phyloP scores from a whole-genome alignment of 1,139 yeast genomes.

The Pichia kudriavzevii region DNA sequence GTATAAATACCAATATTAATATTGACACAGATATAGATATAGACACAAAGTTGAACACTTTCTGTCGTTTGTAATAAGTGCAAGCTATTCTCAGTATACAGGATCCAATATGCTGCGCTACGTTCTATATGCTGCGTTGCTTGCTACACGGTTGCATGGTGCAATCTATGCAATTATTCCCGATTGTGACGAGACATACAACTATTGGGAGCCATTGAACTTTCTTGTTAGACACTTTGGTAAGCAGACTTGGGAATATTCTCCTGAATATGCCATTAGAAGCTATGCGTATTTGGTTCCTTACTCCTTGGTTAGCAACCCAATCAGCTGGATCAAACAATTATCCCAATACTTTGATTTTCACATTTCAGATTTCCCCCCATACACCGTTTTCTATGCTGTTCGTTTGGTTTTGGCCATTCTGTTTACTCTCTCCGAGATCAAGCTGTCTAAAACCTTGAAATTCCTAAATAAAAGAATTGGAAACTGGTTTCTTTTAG shows the following conservation, averaged over 20 bases:
- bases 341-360: conserved; percentile 4
- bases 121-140: conserved; percentile 13
- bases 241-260: conserved; percentile 94
- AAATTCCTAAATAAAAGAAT: conserved; percentile 31
- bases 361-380: conserved; percentile 22
- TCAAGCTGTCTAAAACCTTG: conserved; percentile 40
- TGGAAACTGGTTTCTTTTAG: conserved; percentile 53
- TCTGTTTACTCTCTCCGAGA: conserved; percentile 48
- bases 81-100: too few species aligned
- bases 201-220: conserved; percentile 92
- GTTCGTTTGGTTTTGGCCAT: conserved; percentile 49
- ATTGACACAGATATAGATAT: too few species aligned
- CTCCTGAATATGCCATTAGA: conserved; percentile 82
- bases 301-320: conserved; percentile 35
- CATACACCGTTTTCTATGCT: conserved; percentile 41
- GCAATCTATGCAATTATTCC: conserved; percentile 59
- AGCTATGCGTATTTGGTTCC: conserved; percentile 74
- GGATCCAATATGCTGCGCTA: conserved; percentile 5
- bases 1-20: too few species aligned
- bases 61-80: too few species aligned
- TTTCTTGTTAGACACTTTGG: conserved; percentile 75
- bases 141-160: conserved; percentile 37
- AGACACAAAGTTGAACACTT: too few species aligned
- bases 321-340: conserved; percentile 25
- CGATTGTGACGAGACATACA: conserved; percentile 84